Evolutionary conservation across 2,329 filamentous ascomycete species (phyloP), one percentile per base, ranked within the genome.

Genomic region (Aspergillus pseudoterreus): DNA sequence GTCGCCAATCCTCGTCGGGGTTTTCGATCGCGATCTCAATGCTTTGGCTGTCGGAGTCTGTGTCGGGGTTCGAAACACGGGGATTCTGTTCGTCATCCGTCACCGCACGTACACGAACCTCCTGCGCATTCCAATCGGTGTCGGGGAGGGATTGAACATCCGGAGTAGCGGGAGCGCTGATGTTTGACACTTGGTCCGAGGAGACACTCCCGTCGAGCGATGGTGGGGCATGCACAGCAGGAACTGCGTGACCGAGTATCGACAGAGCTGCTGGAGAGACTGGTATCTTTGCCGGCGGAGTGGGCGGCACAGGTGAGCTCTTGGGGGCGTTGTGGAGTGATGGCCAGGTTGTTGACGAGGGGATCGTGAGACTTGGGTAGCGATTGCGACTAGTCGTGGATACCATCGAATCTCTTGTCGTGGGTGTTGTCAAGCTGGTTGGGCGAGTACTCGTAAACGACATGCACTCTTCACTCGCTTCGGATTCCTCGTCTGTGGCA

Each of bases 121-220:
- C 62, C 17, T 62, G 62, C 8, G 61, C 43, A 46, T 75, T 75
- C 90, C 90, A 95, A 50, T 81, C 79, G 50, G 78, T 75, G 43
- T 82, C 81, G 15, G 78, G 74, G 33, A 78, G 75, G 9, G 76
- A 75, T 27, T 73, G 82, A 57, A 89, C 79, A 54, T 92, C 80
- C 12, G 92, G 92, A 0, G 92, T 96, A 10, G 88, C 84, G 4
- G 92, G 91, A 45, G 90, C 90, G 63, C 90, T 95, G 68, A 91
- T 81, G 48, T 81, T 82, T 1, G 90, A 89, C 70, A 95, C 81
- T 67, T 95, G 91, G 65, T 96, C 92, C 2, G 92, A 95, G 8
- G 85, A 87, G 63, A 94, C 75, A 71, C 90, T 96, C 19, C 91
- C 92, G 72, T 96, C 92, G 3, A 96, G 78, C 4, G 92, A 96